phyloP scores from a whole-genome alignment of 495 filamentous ascomycete genomes.

The Amphirosellinia nigrospora region DNA sequence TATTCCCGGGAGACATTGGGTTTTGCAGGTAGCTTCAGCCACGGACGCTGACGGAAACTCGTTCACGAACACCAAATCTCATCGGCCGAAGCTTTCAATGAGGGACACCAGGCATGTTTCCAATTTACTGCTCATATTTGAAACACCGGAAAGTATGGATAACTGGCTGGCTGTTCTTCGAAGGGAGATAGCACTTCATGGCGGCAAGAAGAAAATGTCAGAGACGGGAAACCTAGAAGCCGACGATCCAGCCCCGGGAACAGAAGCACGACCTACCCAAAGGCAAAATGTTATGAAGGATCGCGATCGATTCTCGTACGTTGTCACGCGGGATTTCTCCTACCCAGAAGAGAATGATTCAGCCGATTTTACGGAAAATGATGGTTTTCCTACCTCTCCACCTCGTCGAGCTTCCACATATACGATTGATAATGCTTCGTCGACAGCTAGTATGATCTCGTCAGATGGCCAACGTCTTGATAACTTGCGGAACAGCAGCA shows the following conservation, averaged over 20 bases:
- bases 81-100: conserved; percentile 75
- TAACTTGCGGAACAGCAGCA: conserved; percentile 52
- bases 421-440: conserved; percentile 50
- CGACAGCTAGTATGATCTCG: conserved; percentile 55
- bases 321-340: conserved; percentile 42
- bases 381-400: conserved; percentile 24
- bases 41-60: conserved; percentile 67
- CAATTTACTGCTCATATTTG: conserved; percentile 79
- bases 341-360: conserved; percentile 40
- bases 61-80: conserved; percentile 60
- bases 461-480: conserved; percentile 58
- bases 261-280: conserved; percentile 57
- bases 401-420: conserved; percentile 29
- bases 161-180: conserved; percentile 74
- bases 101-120: conserved; percentile 67
- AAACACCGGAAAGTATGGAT: conserved; percentile 84
- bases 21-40: conserved; percentile 85
- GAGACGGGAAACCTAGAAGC: conserved; percentile 59
- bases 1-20: conserved; percentile 91
- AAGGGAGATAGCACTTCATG: conserved; percentile 70
- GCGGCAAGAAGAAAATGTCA: conserved; percentile 68
- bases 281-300: conserved; percentile 59
- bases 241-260: conserved; percentile 39
- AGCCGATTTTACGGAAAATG: conserved; percentile 31
- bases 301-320: conserved; percentile 49